Base-by-base conservation (phyloP, 495 filamentous ascomycete species). In the Daldinia loculata region DNA sequence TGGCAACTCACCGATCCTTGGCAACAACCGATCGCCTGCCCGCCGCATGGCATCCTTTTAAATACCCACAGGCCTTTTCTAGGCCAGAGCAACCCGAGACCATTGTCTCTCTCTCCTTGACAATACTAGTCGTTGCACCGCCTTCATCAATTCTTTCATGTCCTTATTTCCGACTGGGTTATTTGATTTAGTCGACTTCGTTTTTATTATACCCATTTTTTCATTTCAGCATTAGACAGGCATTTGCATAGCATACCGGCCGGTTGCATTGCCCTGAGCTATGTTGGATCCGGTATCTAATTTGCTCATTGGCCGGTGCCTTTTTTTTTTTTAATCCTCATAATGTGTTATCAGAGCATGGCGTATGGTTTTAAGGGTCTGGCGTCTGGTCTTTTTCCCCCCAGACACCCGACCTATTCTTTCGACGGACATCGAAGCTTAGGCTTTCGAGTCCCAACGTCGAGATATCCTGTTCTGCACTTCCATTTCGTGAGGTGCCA, bases 1-100 rank as follows among this genome's bases (percentile, higher is more conserved):
- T 74, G 83, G 72, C 65, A 85, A 77, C 78, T 88, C 80, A 62
- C 89, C 78, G 61, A 86, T 74, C 77, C 82, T 78, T 56, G 83
- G 77, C 56, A 77, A 80, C 43, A 82, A 85, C 57, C 87, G 90
- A 56, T 81, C 83, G 29, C 83, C 85, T 62, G 85, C 87, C 51
- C 86, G 90, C 70, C 89, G 91, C 34, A 90, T 92, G 89, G 89
- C 88, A 67, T 92, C 91, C 5, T 92, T 91, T 76, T 93, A 80
- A 80, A 72, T 62, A 50, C 1, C 15, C 9, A 41, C 38, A 39
- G 51, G 55, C 30, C 41, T 14, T 15, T 19, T 45, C n/a, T 8
- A 55, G 59, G 32, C 41, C 34, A n/a, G 6, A 39, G 19, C 41
- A 14, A 63, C 26, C 29, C 27, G 61, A 61, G 60, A 57, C 43